A percentile compares a stretch with the other conserved stretches of the same genome.
phyloP scores from a whole-genome alignment of 108 stramenopile species.

The Nitzschia sp. region DNA sequence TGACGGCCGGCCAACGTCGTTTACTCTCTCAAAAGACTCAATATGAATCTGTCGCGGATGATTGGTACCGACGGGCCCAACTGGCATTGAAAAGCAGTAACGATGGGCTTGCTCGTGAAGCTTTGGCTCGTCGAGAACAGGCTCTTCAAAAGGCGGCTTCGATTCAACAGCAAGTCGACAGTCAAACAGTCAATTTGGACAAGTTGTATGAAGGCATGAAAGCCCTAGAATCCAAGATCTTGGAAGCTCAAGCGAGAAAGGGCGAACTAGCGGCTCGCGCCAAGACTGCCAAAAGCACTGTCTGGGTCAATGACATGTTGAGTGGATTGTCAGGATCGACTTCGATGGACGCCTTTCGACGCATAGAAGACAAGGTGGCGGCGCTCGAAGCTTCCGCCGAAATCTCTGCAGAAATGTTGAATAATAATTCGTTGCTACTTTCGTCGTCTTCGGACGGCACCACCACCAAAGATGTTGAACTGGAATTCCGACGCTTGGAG shows the following conservation, averaged over 20 bases:
- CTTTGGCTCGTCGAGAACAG: conserved; percentile 73
- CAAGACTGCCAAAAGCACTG: conserved; percentile 81
- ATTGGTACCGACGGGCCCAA: conserved; percentile 88
- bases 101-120: conserved; percentile 86
- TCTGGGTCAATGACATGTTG: conserved; percentile 92
- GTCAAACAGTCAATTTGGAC: conserved; percentile 61
- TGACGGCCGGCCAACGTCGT: conserved; percentile 83
- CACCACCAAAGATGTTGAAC: conserved; percentile 43
- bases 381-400: conserved; percentile 82
- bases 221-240: conserved; percentile 79
- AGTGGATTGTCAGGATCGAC: conserved; percentile 67
- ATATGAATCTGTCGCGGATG: conserved; percentile 57
- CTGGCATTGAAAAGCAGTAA: conserved; percentile 77
- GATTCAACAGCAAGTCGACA: conserved; percentile 66
- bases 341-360: conserved; percentile 87
- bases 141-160: conserved; percentile 57
- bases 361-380: conserved; percentile 92
- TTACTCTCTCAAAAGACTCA: conserved; percentile 56
- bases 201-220: conserved; percentile 83
- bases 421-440: conserved; percentile 18
- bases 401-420: conserved; percentile 73
- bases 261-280: conserved; percentile 86
- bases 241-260: conserved; percentile 81
- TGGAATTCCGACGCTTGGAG: conserved; percentile 77
- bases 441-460: conserved; percentile 34